Conservation (phyloP, 441 rosid genomes). For the Erodium texanum region DNA sequence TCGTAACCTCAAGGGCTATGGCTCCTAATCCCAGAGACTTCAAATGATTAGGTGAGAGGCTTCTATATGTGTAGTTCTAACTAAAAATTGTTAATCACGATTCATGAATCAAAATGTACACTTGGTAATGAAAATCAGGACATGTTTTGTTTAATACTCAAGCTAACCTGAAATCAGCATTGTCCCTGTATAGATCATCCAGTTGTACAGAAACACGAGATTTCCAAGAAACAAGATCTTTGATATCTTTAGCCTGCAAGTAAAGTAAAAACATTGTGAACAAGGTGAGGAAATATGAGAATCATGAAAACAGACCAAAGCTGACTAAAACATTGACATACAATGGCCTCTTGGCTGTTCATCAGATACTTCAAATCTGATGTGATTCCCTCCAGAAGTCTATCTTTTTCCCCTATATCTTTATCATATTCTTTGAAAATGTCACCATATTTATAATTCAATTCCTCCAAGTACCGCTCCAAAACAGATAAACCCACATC, state of each 20-base stretch:
- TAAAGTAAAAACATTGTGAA: neutral
- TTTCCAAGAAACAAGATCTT: conserved; percentile 51
- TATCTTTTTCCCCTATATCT: conserved; percentile 47
- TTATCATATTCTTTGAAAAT: conserved; percentile 62
- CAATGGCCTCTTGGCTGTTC: conserved; percentile 36
- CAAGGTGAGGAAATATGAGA: neutral
- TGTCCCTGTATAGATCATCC: conserved; percentile 33
- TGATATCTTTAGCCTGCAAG: conserved; percentile 50
- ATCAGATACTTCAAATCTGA: conserved; percentile 38
- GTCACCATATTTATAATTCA: conserved; percentile 54
- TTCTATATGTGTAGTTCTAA: too few relatives aligned
- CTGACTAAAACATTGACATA: conserved; percentile 23
- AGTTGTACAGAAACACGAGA: conserved; percentile 40
- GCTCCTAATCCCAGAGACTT: too few relatives aligned
- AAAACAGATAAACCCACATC: conserved; percentile 72
- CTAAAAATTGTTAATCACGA: too few relatives aligned
- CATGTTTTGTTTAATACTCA: neutral
- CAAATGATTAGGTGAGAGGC: too few relatives aligned
- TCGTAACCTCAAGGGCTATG: too few relatives aligned
- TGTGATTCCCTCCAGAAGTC: conserved; percentile 34
- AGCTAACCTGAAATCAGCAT: conserved; percentile 46
- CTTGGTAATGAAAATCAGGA: neutral
- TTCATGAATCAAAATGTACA: neutral
- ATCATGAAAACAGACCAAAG: conserved; percentile 6
- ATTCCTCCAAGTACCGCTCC: conserved; percentile 77